These are phyloP conservation scores for Daldinia sp. DNA, from an alignment of 2,329 filamentous ascomycete genomes.

Conservation along the genomic window DNA sequence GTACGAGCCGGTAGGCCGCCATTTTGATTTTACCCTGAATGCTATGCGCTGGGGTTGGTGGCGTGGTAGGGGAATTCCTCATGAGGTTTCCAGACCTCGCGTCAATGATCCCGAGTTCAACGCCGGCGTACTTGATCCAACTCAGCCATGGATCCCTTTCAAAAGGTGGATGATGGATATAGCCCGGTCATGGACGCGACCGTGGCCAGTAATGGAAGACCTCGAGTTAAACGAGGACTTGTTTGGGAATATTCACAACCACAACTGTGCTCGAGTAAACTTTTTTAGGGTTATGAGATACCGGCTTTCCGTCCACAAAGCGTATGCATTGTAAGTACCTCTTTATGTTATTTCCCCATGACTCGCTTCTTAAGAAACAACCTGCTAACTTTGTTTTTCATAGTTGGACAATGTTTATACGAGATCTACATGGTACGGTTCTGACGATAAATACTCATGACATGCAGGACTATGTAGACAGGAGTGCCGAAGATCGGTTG, in stretches of 20 bases:
- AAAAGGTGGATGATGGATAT: constrained; percentile 20
- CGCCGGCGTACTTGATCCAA: background rate
- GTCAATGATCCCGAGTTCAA: background rate
- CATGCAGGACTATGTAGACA: too few relatives aligned
- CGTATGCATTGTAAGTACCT: constrained; percentile 3
- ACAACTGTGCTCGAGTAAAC: constrained; percentile 1
- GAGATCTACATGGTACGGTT: background rate
- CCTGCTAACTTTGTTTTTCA: background rate
- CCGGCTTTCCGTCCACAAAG: constrained; percentile 12
- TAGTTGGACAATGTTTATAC: background rate
- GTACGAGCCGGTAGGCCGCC: background rate
- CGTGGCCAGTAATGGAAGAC: background rate
- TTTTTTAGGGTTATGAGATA: constrained; percentile 28
- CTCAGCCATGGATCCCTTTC: constrained; percentile 13
- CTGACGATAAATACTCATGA: background rate
- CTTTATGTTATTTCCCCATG: background rate
- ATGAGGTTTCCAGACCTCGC: constrained; percentile 13
- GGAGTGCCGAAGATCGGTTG: too few relatives aligned
- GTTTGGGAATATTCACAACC: background rate
- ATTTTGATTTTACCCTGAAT: background rate
- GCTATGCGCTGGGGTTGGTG: background rate
- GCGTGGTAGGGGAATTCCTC: constrained; percentile 17
- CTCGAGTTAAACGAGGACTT: background rate
- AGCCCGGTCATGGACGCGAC: constrained; percentile 4
- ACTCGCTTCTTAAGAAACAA: background rate